These are phyloP conservation scores for Arachis monticola DNA, from an alignment of 331 rosid genomes.

Conservation along the genomic window DNA sequence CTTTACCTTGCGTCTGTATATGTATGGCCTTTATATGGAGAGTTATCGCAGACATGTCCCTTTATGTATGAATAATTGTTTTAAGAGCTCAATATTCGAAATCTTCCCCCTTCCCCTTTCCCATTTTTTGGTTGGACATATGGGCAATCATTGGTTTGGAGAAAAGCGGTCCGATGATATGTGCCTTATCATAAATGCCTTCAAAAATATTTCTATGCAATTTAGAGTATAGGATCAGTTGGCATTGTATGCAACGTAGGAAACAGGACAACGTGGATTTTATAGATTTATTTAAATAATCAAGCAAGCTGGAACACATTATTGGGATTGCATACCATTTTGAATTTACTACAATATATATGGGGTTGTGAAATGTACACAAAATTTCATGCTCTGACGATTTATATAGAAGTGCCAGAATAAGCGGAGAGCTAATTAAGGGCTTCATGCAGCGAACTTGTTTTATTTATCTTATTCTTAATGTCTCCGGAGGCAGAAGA, in stretches of 20 bases:
- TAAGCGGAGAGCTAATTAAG: slow-evolving; percentile 55
- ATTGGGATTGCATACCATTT: slow-evolving; percentile 30
- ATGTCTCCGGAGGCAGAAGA: not conserved
- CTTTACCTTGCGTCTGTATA: not conserved
- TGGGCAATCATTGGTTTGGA: slow-evolving; percentile 34
- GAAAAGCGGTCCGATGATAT: slow-evolving; percentile 23
- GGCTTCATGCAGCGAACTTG: slow-evolving; percentile 43
- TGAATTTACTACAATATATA: slow-evolving; percentile 18
- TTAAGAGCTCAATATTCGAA: slow-evolving; percentile 28
- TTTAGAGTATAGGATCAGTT: slow-evolving; percentile 40
- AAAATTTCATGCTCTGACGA: no score
- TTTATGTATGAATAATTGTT: slow-evolving; percentile 20
- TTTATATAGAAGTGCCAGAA: slow-evolving; percentile 33
- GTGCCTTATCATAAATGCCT: slow-evolving; percentile 24
- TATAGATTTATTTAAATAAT: slow-evolving; percentile 28
- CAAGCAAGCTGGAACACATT: slow-evolving; percentile 39
- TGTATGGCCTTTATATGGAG: slow-evolving; percentile 20
- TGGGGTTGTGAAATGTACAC: not conserved
- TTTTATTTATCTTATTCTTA: no score
- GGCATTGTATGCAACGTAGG: slow-evolving; percentile 45
- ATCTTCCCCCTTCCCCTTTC: not conserved
- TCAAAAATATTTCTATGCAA: slow-evolving; percentile 2
- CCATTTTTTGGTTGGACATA: slow-evolving; percentile 29
- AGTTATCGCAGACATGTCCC: not conserved
- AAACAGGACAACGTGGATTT: slow-evolving; percentile 54